Evolutionary conservation across 306 rosid species (phyloP).

Genomic region (Malus asiatica): DNA sequence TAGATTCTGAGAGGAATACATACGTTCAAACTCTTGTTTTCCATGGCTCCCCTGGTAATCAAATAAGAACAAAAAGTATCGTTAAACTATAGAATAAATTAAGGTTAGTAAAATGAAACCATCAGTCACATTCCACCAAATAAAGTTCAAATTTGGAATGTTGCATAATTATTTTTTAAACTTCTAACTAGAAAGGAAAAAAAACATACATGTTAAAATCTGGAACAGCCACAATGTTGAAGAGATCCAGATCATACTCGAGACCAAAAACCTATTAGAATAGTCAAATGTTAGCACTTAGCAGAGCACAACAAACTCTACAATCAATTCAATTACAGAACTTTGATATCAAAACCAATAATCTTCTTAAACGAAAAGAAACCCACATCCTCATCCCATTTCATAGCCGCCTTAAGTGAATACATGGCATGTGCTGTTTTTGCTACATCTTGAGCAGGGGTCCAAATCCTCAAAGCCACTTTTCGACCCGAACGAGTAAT

Average conservation of each 20-base stretch:
- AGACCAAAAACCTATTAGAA: conserved; percentile 81
- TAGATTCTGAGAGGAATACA: conserved; percentile 9
- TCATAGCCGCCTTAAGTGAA: conserved; percentile 91
- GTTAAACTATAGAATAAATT: background rate
- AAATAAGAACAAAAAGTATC: conserved; percentile 22
- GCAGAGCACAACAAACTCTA: conserved; percentile 10
- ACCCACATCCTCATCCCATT: conserved; percentile 98
- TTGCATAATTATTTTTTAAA: background rate
- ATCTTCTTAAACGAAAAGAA: conserved; percentile 12
- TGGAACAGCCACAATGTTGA: conserved; percentile 95
- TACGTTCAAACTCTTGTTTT: conserved; percentile 98
- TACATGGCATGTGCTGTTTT: conserved; percentile 98
- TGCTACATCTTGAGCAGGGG: conserved; percentile 74
- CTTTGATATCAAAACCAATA: conserved; percentile 12
- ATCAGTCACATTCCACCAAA: background rate
- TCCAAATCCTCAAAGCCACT: conserved; percentile 90
- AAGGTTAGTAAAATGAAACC: background rate
- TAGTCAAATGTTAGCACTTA: conserved; percentile 21
- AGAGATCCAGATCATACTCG: conserved; percentile 97
- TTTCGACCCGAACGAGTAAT: conserved; percentile 66
- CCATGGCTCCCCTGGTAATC: conserved; percentile 95
- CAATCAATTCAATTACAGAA: conserved; percentile 5
- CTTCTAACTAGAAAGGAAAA: background rate
- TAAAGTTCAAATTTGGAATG: background rate
- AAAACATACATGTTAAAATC: conserved; percentile 86